A percentile compares a stretch with the other conserved stretches of the same genome.
phyloP scores from a whole-genome alignment of 2,329 filamentous ascomycete species.

The Shiraia sp. region DNA sequence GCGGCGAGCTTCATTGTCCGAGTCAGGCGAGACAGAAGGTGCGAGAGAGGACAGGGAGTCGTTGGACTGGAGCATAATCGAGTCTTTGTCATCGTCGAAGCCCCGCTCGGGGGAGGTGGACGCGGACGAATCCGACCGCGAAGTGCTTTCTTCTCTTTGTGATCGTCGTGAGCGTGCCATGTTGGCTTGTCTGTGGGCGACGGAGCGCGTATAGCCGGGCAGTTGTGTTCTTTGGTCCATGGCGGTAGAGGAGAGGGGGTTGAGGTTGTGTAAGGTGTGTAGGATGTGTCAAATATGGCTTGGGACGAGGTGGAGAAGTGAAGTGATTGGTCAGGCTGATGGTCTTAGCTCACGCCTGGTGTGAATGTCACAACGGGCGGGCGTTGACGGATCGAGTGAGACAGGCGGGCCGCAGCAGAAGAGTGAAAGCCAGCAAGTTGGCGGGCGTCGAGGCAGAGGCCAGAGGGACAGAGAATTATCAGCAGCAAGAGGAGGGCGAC shows the following conservation, averaged over 20 bases:
- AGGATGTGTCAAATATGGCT: neutral
- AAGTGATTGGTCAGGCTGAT: too few species aligned
- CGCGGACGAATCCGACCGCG: conserved; percentile 60
- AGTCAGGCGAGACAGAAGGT: conserved; percentile 76
- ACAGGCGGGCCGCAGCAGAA: neutral
- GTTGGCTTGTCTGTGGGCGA: conserved; percentile 9
- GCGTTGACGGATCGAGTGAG: conserved; percentile 16
- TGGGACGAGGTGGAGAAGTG: conserved; percentile 4
- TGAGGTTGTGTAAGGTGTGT: conserved; percentile 1
- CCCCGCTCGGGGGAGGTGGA: conserved; percentile 75
- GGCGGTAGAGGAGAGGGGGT: conserved; percentile 4
- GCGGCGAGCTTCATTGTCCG: conserved; percentile 67
- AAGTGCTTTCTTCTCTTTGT: conserved; percentile 37
- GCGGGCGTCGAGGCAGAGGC: neutral
- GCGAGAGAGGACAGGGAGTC: conserved; percentile 93
- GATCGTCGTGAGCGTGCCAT: conserved; percentile 40
- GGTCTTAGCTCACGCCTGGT: conserved; percentile 1
- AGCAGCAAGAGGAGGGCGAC: too few species aligned
- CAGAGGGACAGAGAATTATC: neutral
- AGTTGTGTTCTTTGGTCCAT: conserved; percentile 11
- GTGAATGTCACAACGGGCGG: conserved; percentile 7
- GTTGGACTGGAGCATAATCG: conserved; percentile 79
- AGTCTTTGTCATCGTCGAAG: conserved; percentile 91
- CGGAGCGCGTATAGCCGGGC: conserved; percentile 6
- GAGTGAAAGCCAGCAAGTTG: neutral